Conservation (phyloP, 352 stramenopile species). For the Nothophytophthora sp. region DNA sequence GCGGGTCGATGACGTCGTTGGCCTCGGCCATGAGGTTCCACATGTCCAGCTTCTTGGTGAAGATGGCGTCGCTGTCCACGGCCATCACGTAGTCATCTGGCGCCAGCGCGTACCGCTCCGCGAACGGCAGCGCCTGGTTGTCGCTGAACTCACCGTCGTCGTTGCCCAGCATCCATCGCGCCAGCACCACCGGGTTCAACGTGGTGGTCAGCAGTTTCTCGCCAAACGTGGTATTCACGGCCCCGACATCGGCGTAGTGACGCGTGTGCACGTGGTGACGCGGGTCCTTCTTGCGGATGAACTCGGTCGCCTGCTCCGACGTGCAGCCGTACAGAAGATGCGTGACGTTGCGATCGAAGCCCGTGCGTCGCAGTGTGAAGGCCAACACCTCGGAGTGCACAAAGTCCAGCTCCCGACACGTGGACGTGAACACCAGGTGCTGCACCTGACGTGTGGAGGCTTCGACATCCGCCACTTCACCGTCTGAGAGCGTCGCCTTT, state of each 20-base stretch:
- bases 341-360: conserved; percentile 59
- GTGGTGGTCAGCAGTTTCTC: conserved; percentile 66
- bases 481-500: conserved; percentile 11
- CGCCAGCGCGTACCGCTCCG: conserved; percentile 35
- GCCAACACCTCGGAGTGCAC: conserved; percentile 72
- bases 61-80: conserved; percentile 80
- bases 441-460: conserved; percentile 53
- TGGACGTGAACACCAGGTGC: conserved; percentile 80
- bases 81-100: conserved; percentile 77
- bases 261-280: conserved; percentile 41
- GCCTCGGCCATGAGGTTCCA: conserved; percentile 66
- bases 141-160: conserved; percentile 20
- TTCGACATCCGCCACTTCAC: conserved; percentile 24
- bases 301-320: conserved; percentile 25
- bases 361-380: conserved; percentile 58
- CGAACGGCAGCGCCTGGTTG: conserved; percentile 14
- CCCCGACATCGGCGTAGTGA: conserved; percentile 40
- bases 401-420: conserved; percentile 61
- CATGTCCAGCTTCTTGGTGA: conserved; percentile 81
- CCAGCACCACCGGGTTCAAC: conserved; percentile 52
- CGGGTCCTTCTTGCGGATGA: conserved; percentile 56
- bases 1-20: conserved; percentile 64
- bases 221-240: conserved; percentile 42
- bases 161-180: conserved; percentile 52
- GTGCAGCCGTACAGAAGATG: conserved; percentile 80